Base-by-base conservation (phyloP, 371 early-diverging fungal genomes). In the Funneliformis caledonium region DNA sequence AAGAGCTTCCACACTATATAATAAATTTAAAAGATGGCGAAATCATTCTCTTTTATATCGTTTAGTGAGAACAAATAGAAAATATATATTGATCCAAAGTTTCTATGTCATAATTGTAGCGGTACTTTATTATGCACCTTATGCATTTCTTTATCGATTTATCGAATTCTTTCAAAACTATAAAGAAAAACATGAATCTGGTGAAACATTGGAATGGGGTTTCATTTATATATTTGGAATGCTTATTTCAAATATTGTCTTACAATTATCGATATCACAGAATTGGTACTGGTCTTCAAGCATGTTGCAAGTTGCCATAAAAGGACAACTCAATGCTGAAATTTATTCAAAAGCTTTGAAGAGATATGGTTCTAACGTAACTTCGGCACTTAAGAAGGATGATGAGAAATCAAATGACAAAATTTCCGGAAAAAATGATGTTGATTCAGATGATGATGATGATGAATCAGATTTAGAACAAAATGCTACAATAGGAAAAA, bases 401-500 rank as follows among this genome's bases (percentile, higher is more conserved):
- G 8, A 47, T 31, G 65, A 14, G 10, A 37, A 64, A 22, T 4
- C 8, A 74, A n/a, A 72, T 80, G 19, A 83, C 81, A 3, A 83
- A 83, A 50, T 70, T 82, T 22, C 33, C 48, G 42, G n/a, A 33
- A 56, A 31, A 48, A 43, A 47, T 14, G 45, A 43, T n/a, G 50
- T 14, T 8, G 47, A 72, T 11, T 8, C 37, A 16, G 14, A 67
- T 6, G 68, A 67, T 67, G 68, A 45, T 72, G 37, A 70, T 11
- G 50, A 50, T 16, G 19, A 48, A 12, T 50, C 48, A 52, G 56
- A 73, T 33, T 14, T 16, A 42, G 45, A 69, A 7, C 16, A 73
- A 11, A 52, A 33, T 73, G 6, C 56, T 22, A 50, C 73, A 4
- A 19, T 84, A 1, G 96, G 96, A 6, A 94, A 93, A 84, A 93